Base-by-base conservation (phyloP, 2,329 filamentous ascomycete genomes). In the Colletotrichum zoysiae region DNA sequence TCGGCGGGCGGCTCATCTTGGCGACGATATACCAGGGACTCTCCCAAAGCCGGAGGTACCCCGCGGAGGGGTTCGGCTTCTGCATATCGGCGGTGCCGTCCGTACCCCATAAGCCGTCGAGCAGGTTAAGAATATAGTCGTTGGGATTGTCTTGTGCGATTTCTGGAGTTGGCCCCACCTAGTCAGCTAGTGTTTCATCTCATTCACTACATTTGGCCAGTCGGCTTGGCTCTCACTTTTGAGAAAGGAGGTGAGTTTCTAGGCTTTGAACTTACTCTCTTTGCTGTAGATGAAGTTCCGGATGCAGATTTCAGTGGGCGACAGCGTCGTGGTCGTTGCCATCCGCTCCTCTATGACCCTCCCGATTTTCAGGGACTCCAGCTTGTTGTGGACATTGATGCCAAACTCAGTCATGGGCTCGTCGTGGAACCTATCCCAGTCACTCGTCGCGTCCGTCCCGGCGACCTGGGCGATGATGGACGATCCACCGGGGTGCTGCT, bases 401-500 rank as follows among this genome's bases (percentile, higher is more conserved):
- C 14, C 1, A 20, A 8, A 30, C 2, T 16, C 9, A 2, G 46
- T 40, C 5, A 6, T 8, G 14, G n/a, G 46, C 2, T 4, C 11
- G 35, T 5, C 4, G 40, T 62, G 60, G 60, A 42, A 53, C n/a
- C 5, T 38, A 1, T 40, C 33, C 6, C 46, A 62, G n/a, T 8
- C 9, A 8, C 1, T 20, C 11, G 59, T 62, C 5, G 20, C 44
- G 14, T 62, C 46, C 7, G 8, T 23, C 26, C 59, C 59, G 20
- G 59, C 59, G 14, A 51, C 44, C 16, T 33, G 20, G 8, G 18
- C 33, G 5, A 62, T 46, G 23, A 62, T 42, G 9, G 35, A 35
- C 60, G 44, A 40, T 16, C 60, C 60, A 20, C 60, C 60, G 14
- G 60, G 60, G 38, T 62, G 60, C 7, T 14, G 1, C 20, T 62